Evolutionary conservation across 208 protist species (phyloP).

Genomic region (Trypanosoma scelopori): DNA sequence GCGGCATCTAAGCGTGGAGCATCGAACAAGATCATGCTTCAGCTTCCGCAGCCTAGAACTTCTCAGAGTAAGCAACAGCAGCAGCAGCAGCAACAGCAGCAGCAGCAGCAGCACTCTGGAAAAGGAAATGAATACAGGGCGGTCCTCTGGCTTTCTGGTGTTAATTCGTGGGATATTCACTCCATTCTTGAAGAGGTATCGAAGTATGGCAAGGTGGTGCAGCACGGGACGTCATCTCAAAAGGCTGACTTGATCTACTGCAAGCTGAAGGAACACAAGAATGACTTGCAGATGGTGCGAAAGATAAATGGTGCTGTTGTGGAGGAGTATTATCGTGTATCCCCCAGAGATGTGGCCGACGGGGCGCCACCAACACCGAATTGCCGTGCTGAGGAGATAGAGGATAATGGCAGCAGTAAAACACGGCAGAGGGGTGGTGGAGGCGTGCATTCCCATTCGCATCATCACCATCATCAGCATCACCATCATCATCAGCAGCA

Average conservation of each 20-base stretch:
- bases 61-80: slow-evolving; percentile 38
- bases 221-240: slow-evolving; percentile 21
- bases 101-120: slow-evolving; percentile 29
- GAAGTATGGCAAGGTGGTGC: slow-evolving; percentile 28
- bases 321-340: slow-evolving; percentile 21
- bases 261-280: slow-evolving; percentile 28
- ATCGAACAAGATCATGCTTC: slow-evolving; percentile 25
- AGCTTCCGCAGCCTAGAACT: slow-evolving; percentile 69
- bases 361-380: slow-evolving; percentile 7
- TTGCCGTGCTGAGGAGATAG: slow-evolving; percentile 10
- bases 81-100: slow-evolving; percentile 38
- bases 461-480: slow-evolving; percentile 3
- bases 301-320: slow-evolving; percentile 27
- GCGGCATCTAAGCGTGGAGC: slow-evolving; percentile 15
- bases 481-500: background rate
- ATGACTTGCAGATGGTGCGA: slow-evolving; percentile 17
- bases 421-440: slow-evolving; percentile 8
- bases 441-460: background rate
- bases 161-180: slow-evolving; percentile 8
- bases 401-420: slow-evolving; percentile 17
- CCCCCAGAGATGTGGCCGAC: slow-evolving; percentile 20
- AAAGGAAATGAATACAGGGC: slow-evolving; percentile 16
- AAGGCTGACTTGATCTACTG: slow-evolving; percentile 25
- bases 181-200: slow-evolving; percentile 18
- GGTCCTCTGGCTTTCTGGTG: slow-evolving; percentile 28